Evolutionary conservation across 2,329 filamentous ascomycete species (phyloP).

Genomic region (Xylariaceae sp.): DNA sequence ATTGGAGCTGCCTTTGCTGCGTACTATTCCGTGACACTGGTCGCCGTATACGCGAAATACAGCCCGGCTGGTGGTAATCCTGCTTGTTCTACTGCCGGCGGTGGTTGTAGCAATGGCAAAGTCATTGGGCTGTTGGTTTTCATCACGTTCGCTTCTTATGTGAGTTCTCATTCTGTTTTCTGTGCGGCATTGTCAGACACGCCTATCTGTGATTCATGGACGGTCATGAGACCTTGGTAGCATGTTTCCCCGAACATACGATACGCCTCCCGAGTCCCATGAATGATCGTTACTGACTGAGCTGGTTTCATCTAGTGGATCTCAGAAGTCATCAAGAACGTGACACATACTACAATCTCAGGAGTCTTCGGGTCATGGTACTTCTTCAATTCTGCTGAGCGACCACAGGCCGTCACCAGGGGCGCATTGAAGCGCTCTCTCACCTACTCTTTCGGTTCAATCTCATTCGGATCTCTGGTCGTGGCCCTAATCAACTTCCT

Average conservation of each 20-base stretch:
- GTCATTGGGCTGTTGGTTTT: constrained; percentile 83
- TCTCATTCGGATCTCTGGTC: constrained; percentile 77
- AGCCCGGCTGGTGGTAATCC: constrained; percentile 55
- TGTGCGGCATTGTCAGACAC: background rate
- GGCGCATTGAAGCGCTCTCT: constrained; percentile 76
- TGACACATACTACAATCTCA: constrained; percentile 79
- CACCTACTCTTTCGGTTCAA: constrained; percentile 89
- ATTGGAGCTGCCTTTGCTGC: constrained; percentile 69
- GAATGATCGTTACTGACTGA: constrained; percentile 1
- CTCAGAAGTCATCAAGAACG: constrained; percentile 89
- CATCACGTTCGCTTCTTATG: constrained; percentile 81
- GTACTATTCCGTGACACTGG: constrained; percentile 82
- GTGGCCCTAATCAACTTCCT: constrained; percentile 84
- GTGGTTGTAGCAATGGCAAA: constrained; percentile 65
- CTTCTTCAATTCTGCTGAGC: constrained; percentile 70
- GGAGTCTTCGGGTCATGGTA: constrained; percentile 94
- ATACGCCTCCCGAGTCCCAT: no score
- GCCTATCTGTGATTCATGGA: background rate
- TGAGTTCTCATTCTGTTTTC: constrained; percentile 34
- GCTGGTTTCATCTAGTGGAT: constrained; percentile 51
- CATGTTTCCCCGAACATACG: no score
- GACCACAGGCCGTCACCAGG: constrained; percentile 73
- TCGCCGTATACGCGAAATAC: constrained; percentile 80
- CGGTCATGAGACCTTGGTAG: background rate
- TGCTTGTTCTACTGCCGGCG: constrained; percentile 47